phyloP scores from a whole-genome alignment of 352 stramenopile species.

The Phytophthora parvispora region DNA sequence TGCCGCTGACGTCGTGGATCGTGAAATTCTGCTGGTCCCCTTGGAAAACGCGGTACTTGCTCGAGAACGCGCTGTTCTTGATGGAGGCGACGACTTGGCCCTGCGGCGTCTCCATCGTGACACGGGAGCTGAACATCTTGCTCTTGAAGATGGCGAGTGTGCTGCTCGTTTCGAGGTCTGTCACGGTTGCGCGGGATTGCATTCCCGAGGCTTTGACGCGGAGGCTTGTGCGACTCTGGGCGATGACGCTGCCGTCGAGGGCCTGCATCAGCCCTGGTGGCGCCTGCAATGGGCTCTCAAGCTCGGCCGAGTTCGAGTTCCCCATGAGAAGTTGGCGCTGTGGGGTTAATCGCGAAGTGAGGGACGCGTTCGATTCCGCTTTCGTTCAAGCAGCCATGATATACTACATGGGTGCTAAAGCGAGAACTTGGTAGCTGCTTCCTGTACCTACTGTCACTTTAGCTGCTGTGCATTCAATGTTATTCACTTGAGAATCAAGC shows the following conservation, averaged over 20 bases:
- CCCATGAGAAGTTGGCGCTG: not conserved
- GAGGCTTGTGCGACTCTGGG: not conserved
- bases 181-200: not conserved
- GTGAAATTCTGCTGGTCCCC: not conserved
- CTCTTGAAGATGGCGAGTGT: not conserved
- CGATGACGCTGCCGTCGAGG: not conserved
- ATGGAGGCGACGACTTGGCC: not conserved
- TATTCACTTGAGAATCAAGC: too few relatives aligned
- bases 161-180: not conserved
- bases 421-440: too few relatives aligned
- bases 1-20: not conserved
- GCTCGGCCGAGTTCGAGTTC: not conserved
- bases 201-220: not conserved
- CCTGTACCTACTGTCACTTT: too few relatives aligned
- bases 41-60: not conserved
- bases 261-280: not conserved
- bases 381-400: too few relatives aligned
- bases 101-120: not conserved
- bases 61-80: not conserved
- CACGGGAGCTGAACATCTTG: not conserved
- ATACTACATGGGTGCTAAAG: too few relatives aligned
- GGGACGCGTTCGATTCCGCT: too few relatives aligned
- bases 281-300: not conserved
- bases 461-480: too few relatives aligned
- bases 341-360: not conserved